phyloP scores from a whole-genome alignment of 2,329 filamentous ascomycete species.

The Colletotrichum melonis region DNA sequence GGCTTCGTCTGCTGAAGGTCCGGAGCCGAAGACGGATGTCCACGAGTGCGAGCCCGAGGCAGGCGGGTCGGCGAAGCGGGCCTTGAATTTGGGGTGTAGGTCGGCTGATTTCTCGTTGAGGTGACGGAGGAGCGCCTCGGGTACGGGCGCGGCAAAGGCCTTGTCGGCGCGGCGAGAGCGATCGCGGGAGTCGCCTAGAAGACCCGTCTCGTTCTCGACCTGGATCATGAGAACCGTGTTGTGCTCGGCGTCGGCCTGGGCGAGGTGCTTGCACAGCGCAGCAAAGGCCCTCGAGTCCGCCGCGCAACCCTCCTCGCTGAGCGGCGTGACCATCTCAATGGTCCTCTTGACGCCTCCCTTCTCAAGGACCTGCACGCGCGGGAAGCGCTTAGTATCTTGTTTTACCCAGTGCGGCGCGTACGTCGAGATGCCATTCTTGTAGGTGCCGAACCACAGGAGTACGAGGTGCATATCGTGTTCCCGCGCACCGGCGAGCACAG shows the following conservation, averaged over 20 bases:
- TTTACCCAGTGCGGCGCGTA: constrained; percentile 50
- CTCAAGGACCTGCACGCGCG: constrained; percentile 45
- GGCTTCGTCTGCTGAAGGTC: constrained; percentile 44
- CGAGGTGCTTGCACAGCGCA: constrained; percentile 46
- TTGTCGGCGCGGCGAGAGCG: constrained; percentile 52
- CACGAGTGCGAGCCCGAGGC: constrained; percentile 42
- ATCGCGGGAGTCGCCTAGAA: constrained; percentile 64
- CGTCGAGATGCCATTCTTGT: constrained; percentile 52
- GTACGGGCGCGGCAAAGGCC: constrained; percentile 50
- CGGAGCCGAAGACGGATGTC: constrained; percentile 47
- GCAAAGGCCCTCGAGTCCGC: constrained; percentile 48
- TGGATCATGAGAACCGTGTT: constrained; percentile 67
- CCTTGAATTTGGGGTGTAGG: constrained; percentile 44
- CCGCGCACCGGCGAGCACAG: constrained; percentile 45
- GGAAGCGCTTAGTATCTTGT: constrained; percentile 48
- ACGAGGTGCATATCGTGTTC: constrained; percentile 48
- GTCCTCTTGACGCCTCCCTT: constrained; percentile 46
- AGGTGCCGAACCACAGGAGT: constrained; percentile 52
- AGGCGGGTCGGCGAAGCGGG: constrained; percentile 41
- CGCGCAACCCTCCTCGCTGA: constrained; percentile 42
- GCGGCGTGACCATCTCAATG: constrained; percentile 47
- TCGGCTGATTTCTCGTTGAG: constrained; percentile 36
- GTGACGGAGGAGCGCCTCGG: constrained; percentile 41
- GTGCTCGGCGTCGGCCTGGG: constrained; percentile 56
- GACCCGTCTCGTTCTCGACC: constrained; percentile 66